These are phyloP conservation scores for Wickerhamiella shivajii DNA, from an alignment of 805 yeast genomes.

Conservation along the genomic window DNA sequence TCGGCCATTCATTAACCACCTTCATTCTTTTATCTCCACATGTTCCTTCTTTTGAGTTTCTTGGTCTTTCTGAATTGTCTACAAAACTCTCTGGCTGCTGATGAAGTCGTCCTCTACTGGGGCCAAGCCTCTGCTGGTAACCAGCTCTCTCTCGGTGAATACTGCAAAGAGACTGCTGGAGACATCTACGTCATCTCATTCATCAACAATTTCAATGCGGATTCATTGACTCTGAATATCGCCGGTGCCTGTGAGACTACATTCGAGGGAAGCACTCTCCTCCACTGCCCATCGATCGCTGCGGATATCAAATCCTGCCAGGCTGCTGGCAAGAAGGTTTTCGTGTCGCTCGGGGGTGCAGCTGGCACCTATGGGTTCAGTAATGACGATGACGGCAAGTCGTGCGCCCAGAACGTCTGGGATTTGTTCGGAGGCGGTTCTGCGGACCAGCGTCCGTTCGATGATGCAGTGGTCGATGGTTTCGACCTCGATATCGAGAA, in stretches of 20 bases:
- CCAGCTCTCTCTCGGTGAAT: slow-evolving; percentile 34
- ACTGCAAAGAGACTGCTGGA: slow-evolving; percentile 55
- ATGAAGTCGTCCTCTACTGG: slow-evolving; percentile 74
- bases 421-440: slow-evolving; percentile 38
- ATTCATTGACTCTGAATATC: slow-evolving; percentile 33
- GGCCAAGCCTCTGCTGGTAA: slow-evolving; percentile 70
- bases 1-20: not conserved
- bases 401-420: slow-evolving; percentile 41
- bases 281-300: slow-evolving; percentile 36
- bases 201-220: slow-evolving; percentile 41
- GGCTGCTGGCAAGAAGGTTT: slow-evolving; percentile 55
- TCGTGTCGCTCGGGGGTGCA: slow-evolving; percentile 71
- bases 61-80: not conserved
- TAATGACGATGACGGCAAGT: slow-evolving; percentile 39
- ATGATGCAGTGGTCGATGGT: slow-evolving; percentile 66
- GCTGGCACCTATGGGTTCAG: slow-evolving; percentile 40
- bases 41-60: not conserved
- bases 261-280: slow-evolving; percentile 27
- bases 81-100: slow-evolving; percentile 24
- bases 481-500: slow-evolving; percentile 64
- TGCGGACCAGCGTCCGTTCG: slow-evolving; percentile 39
- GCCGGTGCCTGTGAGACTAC: slow-evolving; percentile 35
- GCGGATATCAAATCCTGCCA: slow-evolving; percentile 67
- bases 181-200: slow-evolving; percentile 54
- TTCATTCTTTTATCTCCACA: not conserved